Conservation (phyloP, 2,329 filamentous ascomycete genomes). For the Epichloe sp. region DNA sequence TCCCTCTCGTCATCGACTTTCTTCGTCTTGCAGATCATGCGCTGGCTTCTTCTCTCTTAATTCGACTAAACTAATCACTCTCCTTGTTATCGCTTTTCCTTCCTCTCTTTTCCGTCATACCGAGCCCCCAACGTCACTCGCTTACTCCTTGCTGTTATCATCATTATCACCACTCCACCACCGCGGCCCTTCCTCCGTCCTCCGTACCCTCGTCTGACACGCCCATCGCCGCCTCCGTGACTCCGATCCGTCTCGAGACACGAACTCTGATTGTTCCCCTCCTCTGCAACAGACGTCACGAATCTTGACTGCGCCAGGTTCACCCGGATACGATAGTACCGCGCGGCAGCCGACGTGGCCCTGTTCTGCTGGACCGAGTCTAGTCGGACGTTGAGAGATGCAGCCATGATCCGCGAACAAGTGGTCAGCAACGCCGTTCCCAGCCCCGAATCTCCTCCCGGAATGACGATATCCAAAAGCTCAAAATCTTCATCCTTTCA, state of each 20-base stretch:
- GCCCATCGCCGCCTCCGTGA: not conserved
- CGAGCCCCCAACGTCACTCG: not conserved
- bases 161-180: not conserved
- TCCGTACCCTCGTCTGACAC: not conserved
- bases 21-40: constrained; percentile 1
- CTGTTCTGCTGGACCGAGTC: too few relatives aligned
- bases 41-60: constrained; percentile 1
- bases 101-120: not conserved
- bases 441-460: constrained; percentile 29
- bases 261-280: not conserved
- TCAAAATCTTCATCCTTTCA: constrained; percentile 84
- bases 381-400: constrained; percentile 12
- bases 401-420: constrained; percentile 23
- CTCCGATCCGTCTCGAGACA: not conserved
- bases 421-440: constrained; percentile 14
- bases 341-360: too few relatives aligned
- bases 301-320: not conserved
- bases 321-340: not conserved
- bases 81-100: not conserved
- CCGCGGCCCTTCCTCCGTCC: not conserved
- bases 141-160: not conserved
- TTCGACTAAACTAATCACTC: not conserved
- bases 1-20: constrained; percentile 5
- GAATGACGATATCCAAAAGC: constrained; percentile 71
- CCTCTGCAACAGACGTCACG: not conserved